Conservation (phyloP, 2,329 filamentous ascomycete species). For the Fusarium albidum region DNA sequence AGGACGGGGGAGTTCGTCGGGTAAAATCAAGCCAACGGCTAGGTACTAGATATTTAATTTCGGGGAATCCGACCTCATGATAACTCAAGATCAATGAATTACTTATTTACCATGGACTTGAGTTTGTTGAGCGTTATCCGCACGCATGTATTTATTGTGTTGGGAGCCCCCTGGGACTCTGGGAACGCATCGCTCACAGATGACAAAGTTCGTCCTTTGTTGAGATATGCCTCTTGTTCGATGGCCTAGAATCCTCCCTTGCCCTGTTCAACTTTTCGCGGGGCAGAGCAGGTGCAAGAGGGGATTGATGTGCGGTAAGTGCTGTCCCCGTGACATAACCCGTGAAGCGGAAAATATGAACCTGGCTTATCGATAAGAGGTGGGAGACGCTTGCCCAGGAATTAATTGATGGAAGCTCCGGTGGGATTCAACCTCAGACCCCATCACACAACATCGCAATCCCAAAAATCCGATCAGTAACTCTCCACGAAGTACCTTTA, state of each 20-base stretch:
- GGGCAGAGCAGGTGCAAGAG: too few relatives aligned
- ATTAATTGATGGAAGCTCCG: slow-evolving; percentile 22
- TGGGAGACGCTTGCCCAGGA: slow-evolving; percentile 27
- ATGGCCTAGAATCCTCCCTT: too few relatives aligned
- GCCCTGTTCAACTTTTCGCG: too few relatives aligned
- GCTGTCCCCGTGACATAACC: background rate
- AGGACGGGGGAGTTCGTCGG: slow-evolving; percentile 16
- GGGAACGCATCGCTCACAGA: too few relatives aligned
- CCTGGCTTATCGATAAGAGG: slow-evolving; percentile 44
- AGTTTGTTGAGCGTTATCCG: background rate
- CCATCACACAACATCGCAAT: slow-evolving; percentile 36
- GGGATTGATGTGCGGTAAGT: too few relatives aligned
- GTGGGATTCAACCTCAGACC: slow-evolving; percentile 36
- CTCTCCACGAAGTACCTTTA: slow-evolving; percentile 1
- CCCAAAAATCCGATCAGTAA: slow-evolving; percentile 18
- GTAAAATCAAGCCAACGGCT: slow-evolving; percentile 7
- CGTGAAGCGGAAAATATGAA: background rate
- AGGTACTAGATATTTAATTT: slow-evolving; percentile 32
- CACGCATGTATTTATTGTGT: background rate
- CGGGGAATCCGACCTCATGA: slow-evolving; percentile 22
- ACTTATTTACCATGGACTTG: background rate
- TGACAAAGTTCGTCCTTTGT: too few relatives aligned
- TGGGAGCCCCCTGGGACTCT: background rate
- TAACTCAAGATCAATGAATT: slow-evolving; percentile 21
- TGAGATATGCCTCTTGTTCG: too few relatives aligned